phyloP scores from a whole-genome alignment of 2,329 filamentous ascomycete species.

The Sporothrix protearum region DNA sequence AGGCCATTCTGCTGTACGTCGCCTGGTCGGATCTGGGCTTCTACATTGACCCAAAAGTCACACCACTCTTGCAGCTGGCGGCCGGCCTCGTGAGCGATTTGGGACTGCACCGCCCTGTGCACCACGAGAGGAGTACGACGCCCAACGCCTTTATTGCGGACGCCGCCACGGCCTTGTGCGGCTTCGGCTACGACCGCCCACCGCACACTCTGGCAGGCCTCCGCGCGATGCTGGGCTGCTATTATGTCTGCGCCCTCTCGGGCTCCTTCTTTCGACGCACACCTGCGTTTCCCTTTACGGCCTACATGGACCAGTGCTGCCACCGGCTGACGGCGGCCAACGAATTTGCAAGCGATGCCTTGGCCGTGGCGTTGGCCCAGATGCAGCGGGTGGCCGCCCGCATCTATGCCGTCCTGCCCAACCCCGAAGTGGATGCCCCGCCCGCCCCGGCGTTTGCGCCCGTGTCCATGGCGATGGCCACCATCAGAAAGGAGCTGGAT shows the following conservation, averaged over 20 bases:
- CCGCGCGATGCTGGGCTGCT: conserved; percentile 41
- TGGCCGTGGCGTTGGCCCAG: conserved; percentile 35
- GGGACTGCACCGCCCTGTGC: conserved; percentile 36
- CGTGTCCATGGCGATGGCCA: conserved; percentile 37
- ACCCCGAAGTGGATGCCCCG: conserved; percentile 25
- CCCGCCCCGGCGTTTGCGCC: conserved; percentile 30
- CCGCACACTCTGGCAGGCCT: conserved; percentile 39
- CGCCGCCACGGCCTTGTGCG: conserved; percentile 30
- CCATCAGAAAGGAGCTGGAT: conserved; percentile 37
- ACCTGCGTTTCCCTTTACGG: conserved; percentile 35
- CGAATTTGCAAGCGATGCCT: conserved; percentile 36
- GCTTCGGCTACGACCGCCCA: conserved; percentile 21
- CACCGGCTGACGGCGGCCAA: conserved; percentile 32
- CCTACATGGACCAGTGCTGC: conserved; percentile 38
- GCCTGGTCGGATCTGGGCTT: conserved; percentile 43
- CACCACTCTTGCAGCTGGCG: conserved; percentile 41
- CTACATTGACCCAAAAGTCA: conserved; percentile 39
- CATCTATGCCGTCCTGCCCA: conserved; percentile 32
- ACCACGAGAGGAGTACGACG: conserved; percentile 26
- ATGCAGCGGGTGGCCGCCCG: conserved; percentile 38
- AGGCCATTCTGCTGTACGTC: conserved; percentile 39
- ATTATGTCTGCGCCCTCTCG: conserved; percentile 39
- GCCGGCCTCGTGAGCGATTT: conserved; percentile 40
- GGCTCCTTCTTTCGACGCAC: conserved; percentile 37
- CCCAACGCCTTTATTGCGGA: conserved; percentile 37